These are phyloP conservation scores for Tilletia indica DNA, from an alignment of 1,284 basidiomycete species.

Conservation along the genomic window DNA sequence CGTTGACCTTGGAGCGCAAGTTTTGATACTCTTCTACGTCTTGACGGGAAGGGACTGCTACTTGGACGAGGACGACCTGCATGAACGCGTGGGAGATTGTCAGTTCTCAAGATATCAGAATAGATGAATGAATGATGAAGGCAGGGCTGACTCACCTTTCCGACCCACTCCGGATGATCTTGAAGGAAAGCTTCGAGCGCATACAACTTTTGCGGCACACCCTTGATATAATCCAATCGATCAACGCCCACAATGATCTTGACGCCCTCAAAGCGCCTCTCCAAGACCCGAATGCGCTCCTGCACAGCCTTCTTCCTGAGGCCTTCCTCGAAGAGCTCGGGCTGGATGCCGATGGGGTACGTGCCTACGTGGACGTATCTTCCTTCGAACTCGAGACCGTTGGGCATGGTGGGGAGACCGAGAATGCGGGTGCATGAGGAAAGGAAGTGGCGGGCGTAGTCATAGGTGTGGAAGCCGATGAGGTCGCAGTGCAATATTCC, in stretches of 20 bases:
- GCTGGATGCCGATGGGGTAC: conserved; percentile 98
- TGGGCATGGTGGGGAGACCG: conserved; percentile 93
- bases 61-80: conserved; percentile 90
- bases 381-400: conserved; percentile 90
- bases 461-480: conserved; percentile 88
- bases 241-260: conserved; percentile 99
- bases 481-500: conserved; percentile 94
- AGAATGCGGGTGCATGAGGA: conserved; percentile 96
- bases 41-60: conserved; percentile 93
- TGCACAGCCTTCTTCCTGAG: conserved; percentile 75
- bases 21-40: conserved; percentile 99
- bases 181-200: conserved; percentile 93
- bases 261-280: conserved; percentile 86
- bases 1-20: conserved; percentile 90
- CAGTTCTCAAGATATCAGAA: background rate
- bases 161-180: conserved; percentile 98
- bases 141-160: conserved; percentile 66
- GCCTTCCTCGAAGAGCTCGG: conserved; percentile 81
- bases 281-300: conserved; percentile 74
- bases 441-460: conserved; percentile 98
- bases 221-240: conserved; percentile 98
- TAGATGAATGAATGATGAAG: background rate
- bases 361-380: conserved; percentile 94
- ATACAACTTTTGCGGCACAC: conserved; percentile 95
- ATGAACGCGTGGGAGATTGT: background rate